These are phyloP conservation scores for Scolecobasidium constrictum DNA, from an alignment of 2,329 filamentous ascomycete genomes.

Conservation along the genomic window DNA sequence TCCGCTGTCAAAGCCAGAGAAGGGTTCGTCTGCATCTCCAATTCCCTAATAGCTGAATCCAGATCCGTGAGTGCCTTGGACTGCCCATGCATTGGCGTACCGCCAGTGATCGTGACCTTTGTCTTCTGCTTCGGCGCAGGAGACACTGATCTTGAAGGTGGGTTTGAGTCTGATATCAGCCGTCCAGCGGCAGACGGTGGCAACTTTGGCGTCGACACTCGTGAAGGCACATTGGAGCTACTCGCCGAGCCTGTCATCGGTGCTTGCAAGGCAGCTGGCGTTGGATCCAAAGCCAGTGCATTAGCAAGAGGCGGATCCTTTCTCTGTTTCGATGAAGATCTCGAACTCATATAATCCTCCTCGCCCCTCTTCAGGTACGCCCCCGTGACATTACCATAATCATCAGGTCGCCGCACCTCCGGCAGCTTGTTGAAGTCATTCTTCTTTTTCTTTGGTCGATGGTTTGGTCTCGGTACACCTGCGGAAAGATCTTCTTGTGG, in stretches of 20 bases:
- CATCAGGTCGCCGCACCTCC: slow-evolving; percentile 38
- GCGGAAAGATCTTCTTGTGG: slow-evolving; percentile 14
- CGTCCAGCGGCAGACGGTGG: slow-evolving; percentile 64
- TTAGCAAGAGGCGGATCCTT: slow-evolving; percentile 29
- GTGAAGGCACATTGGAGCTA: slow-evolving; percentile 22
- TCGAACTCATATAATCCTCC: slow-evolving; percentile 54
- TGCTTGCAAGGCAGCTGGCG: slow-evolving; percentile 36
- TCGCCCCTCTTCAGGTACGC: slow-evolving; percentile 68
- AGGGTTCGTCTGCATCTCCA: slow-evolving; percentile 90
- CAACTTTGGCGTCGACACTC: slow-evolving; percentile 36
- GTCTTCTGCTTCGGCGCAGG: slow-evolving; percentile 38
- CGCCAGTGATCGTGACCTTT: slow-evolving; percentile 65
- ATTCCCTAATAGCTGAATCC: slow-evolving; percentile 69
- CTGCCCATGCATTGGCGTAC: slow-evolving; percentile 70
- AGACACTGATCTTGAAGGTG: slow-evolving; percentile 40
- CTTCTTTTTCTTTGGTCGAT: slow-evolving; percentile 28
- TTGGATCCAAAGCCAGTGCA: slow-evolving; percentile 38
- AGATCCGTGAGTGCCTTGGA: slow-evolving; percentile 60
- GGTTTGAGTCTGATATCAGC: slow-evolving; percentile 68
- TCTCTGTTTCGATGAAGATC: slow-evolving; percentile 24
- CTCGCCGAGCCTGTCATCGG: slow-evolving; percentile 25
- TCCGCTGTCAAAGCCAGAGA: slow-evolving; percentile 42
- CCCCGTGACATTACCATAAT: slow-evolving; percentile 53
- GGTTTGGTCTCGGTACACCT: slow-evolving; percentile 19
- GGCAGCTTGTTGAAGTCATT: slow-evolving; percentile 25